Conservation (phyloP, 192 early-diverging fungal genomes). For the Entomortierella parvispora region DNA sequence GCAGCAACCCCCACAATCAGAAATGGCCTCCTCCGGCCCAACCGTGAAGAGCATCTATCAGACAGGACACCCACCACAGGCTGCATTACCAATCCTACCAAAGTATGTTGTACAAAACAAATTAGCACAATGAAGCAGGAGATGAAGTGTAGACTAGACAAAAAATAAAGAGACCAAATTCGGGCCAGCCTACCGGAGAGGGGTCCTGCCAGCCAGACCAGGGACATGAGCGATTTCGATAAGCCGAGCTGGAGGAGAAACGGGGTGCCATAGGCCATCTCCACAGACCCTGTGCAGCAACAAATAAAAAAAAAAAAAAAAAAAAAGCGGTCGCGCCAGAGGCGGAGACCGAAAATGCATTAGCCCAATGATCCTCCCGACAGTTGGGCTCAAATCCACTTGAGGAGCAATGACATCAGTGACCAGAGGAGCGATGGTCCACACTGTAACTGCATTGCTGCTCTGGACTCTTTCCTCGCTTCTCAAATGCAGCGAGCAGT, state of each 20-base stretch:
- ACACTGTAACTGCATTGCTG: too few relatives aligned
- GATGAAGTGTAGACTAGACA: neutral
- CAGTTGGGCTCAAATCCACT: too few relatives aligned
- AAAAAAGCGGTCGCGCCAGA: neutral
- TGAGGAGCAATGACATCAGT: too few relatives aligned
- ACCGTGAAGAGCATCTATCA: constrained; percentile 75
- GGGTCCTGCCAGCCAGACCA: constrained; percentile 96
- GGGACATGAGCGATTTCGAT: constrained; percentile 80
- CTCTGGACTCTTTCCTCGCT: neutral
- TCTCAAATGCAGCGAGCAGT: too few relatives aligned
- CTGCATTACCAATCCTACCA: constrained; percentile 74
- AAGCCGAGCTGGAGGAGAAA: constrained; percentile 87
- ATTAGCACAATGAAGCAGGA: too few relatives aligned
- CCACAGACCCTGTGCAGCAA: constrained; percentile 72
- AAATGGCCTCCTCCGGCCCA: constrained; percentile 89
- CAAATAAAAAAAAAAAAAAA: neutral
- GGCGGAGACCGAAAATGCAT: neutral
- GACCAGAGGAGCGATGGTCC: too few relatives aligned
- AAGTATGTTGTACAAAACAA: too few relatives aligned
- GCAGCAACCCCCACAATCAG: constrained; percentile 76
- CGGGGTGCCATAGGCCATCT: constrained; percentile 83
- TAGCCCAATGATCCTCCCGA: neutral
- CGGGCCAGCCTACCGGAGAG: constrained; percentile 65
- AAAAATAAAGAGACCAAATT: neutral
- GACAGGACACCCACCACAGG: constrained; percentile 87